phyloP scores from a whole-genome alignment of 2,329 filamentous ascomycete genomes.

The Fusarium sp. region DNA sequence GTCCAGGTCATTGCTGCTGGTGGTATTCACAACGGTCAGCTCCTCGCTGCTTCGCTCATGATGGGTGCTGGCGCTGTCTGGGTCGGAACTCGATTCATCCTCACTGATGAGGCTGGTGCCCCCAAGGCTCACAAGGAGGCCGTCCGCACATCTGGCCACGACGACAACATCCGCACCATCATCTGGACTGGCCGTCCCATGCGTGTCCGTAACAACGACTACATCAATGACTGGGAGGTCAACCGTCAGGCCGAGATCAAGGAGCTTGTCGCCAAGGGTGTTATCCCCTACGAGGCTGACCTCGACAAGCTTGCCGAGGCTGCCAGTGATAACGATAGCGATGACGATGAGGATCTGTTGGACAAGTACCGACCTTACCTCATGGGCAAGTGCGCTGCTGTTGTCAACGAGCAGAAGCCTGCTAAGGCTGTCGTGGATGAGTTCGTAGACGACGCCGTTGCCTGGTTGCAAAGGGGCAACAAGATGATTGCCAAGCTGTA shows the following conservation, averaged over 20 bases:
- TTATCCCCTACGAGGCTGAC: constrained; percentile 93
- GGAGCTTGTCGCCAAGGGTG: constrained; percentile 86
- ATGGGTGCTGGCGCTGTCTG: constrained; percentile 93
- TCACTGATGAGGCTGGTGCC: constrained; percentile 93
- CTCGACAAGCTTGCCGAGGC: constrained; percentile 79
- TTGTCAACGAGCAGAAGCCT: constrained; percentile 90
- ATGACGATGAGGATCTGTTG: constrained; percentile 83
- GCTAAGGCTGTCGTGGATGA: constrained; percentile 95
- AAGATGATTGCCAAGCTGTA: constrained; percentile 77
- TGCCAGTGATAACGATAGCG: constrained; percentile 73
- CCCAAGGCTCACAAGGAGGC: constrained; percentile 95
- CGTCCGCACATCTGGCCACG: constrained; percentile 88
- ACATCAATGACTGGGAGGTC: constrained; percentile 96
- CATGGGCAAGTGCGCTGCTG: constrained; percentile 97
- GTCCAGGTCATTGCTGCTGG: constrained; percentile 95
- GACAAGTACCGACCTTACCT: constrained; percentile 91
- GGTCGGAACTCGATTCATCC: constrained; percentile 96
- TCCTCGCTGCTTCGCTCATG: constrained; percentile 88
- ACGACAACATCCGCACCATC: constrained; percentile 96
- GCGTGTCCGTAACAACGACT: constrained; percentile 91
- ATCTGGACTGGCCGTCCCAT: constrained; percentile 98
- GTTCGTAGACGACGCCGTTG: constrained; percentile 84
- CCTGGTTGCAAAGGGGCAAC: constrained; percentile 73
- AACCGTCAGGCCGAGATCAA: constrained; percentile 92
- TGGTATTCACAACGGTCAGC: constrained; percentile 92